A percentile compares a stretch with the other conserved stretches of the same genome.
Conservation (phyloP, 2,329 filamentous ascomycete genomes). For the Xylaria digitata region DNA sequence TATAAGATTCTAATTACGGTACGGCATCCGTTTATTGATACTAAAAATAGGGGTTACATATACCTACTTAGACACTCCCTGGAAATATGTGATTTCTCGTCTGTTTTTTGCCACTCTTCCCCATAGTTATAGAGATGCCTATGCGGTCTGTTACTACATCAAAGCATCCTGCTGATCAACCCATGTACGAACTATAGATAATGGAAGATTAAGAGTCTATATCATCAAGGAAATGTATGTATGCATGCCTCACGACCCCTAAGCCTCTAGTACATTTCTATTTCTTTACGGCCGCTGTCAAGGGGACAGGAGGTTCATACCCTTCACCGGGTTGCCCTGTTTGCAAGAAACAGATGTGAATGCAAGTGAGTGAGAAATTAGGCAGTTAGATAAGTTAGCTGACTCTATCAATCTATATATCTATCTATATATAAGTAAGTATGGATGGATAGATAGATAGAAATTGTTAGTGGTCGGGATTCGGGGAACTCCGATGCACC, state of each 20-base stretch:
- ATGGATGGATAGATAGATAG: too few relatives aligned
- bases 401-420: too few relatives aligned
- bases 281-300: too few relatives aligned
- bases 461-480: not conserved
- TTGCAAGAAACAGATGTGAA: too few relatives aligned
- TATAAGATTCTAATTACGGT: too few relatives aligned
- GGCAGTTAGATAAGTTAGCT: too few relatives aligned
- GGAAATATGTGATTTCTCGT: not conserved
- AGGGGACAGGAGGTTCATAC: not conserved
- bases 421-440: too few relatives aligned
- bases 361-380: too few relatives aligned
- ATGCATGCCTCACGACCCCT: not conserved
- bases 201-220: not conserved
- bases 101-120: not conserved
- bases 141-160: not conserved
- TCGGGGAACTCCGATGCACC: conserved; percentile 23
- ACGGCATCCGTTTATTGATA: not conserved
- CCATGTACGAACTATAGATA: not conserved
- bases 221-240: not conserved
- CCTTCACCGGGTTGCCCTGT: too few relatives aligned
- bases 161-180: not conserved
- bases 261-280: too few relatives aligned
- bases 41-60: not conserved
- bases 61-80: not conserved
- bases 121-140: too few relatives aligned